Conservation (phyloP, 345 rosid species). For the Kandelia obovata region DNA sequence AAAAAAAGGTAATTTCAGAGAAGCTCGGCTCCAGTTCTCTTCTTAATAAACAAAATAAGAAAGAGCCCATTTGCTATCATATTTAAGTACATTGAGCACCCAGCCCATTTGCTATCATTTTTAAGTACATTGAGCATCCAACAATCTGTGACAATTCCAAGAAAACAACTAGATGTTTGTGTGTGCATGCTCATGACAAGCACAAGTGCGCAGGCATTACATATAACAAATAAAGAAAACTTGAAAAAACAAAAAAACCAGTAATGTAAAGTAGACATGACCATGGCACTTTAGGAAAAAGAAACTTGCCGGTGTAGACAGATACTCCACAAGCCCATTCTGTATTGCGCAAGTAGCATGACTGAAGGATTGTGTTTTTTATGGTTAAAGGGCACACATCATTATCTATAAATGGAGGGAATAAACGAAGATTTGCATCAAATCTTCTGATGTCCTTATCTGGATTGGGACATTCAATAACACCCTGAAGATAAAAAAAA, state of each 20-base stretch:
- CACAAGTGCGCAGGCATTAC: too few species aligned
- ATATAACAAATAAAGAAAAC: constrained; percentile 8
- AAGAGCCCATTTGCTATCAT: background rate
- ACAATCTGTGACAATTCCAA: background rate
- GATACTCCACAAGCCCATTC: constrained; percentile 99
- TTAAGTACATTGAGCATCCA: background rate
- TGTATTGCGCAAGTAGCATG: constrained; percentile 93
- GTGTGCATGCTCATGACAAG: too few species aligned
- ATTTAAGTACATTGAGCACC: background rate
- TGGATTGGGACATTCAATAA: constrained; percentile 91
- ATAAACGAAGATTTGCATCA: constrained; percentile 92
- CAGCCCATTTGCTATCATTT: background rate
- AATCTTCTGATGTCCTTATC: constrained; percentile 95
- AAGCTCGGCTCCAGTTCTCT: too few species aligned
- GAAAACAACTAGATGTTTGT: background rate
- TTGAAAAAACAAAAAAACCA: background rate
- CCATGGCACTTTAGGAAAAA: constrained; percentile 6
- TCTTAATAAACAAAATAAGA: too few species aligned
- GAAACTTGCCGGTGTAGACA: constrained; percentile 75
- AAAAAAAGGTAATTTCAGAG: too few species aligned
- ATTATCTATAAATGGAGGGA: constrained; percentile 96
- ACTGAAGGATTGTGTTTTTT: constrained; percentile 89
- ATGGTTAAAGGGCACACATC: constrained; percentile 91
- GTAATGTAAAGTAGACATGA: constrained; percentile 11
- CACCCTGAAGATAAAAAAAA: constrained; percentile 56